Base-by-base conservation (phyloP, 495 filamentous ascomycete genomes). In the Neurospora hispaniola region DNA sequence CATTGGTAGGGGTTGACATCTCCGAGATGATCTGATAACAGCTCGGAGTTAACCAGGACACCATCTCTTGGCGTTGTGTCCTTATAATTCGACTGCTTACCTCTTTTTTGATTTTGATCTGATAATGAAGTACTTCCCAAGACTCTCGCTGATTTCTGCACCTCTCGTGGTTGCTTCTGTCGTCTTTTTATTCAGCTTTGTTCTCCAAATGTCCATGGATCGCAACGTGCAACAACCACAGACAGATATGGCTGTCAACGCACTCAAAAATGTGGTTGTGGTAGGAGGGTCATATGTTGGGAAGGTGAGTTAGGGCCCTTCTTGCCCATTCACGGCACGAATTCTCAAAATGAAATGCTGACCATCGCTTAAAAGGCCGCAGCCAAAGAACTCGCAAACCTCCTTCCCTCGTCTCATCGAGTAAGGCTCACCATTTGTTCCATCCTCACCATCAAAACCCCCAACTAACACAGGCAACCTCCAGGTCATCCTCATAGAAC, bases 401-500 rank as follows among this genome's bases (percentile, higher is more conserved):
- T 78, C 46, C 72, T 80, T 3, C 78, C 78, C 1, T 59, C 73
- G 42, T 75, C 78, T 16, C 77, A 80, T 18, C 78, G 78, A 69
- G 77, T 80, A 78, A 71, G 77, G 59, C 18, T 41, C 31, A 2
- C 41, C 27, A 31, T 3, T 31, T 2, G 27, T 31, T 31, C 27
- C 27, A 31, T 31, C 69, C 4, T 12, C 1, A 20, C 4, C 11
- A n/a, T 9, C 44, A 1, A 42, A 14, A 54, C 2, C 48, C 20
- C 23, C 14, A 59, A 20, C 39, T 72, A 10, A 9, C 18, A 31
- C 27, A 31, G 27, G 27, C 27, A 20, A 46, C 20, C 35, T n/a
- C 16, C 46, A 86, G 83, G 79, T 87, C 8, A 80, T 87, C 41
- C 74, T 87, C 10, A 79, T 85, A 35, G 86, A 87, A 72, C 80